A percentile compares a stretch with the other conserved stretches of the same genome.
Evolutionary conservation across 176 grass and related monocot genomes (phyloP).

Genomic region (Oryza rufipogon): DNA sequence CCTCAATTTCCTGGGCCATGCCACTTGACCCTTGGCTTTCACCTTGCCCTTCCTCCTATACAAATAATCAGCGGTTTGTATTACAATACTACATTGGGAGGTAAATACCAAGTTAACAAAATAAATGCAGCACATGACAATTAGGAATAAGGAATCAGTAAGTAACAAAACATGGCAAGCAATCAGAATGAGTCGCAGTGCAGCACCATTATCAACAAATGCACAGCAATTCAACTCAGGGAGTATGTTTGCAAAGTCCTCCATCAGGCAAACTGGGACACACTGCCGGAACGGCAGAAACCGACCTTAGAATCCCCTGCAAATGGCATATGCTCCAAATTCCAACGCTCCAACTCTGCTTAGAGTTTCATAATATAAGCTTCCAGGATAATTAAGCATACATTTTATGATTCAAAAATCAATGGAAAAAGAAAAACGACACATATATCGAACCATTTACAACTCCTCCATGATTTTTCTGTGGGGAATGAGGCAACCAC

Average conservation of each 20-base stretch:
- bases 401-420: neutral
- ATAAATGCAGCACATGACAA: neutral
- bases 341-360: neutral
- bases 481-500: neutral
- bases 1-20: constrained; percentile 85
- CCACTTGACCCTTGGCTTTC: constrained; percentile 80
- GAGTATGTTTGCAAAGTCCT: neutral
- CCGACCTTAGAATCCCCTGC: neutral
- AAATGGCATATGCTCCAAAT: neutral
- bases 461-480: neutral
- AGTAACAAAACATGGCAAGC: neutral
- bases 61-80: constrained; percentile 15
- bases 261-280: neutral
- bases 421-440: neutral
- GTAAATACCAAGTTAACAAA: neutral
- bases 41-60: constrained; percentile 75
- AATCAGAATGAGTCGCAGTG: neutral
- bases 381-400: neutral
- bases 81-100: neutral
- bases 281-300: neutral
- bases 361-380: neutral
- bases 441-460: neutral
- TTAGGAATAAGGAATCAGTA: neutral
- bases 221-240: neutral
- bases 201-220: neutral